phyloP scores from a whole-genome alignment of 179 eudicot genomes.

The Silene noctiflora region DNA sequence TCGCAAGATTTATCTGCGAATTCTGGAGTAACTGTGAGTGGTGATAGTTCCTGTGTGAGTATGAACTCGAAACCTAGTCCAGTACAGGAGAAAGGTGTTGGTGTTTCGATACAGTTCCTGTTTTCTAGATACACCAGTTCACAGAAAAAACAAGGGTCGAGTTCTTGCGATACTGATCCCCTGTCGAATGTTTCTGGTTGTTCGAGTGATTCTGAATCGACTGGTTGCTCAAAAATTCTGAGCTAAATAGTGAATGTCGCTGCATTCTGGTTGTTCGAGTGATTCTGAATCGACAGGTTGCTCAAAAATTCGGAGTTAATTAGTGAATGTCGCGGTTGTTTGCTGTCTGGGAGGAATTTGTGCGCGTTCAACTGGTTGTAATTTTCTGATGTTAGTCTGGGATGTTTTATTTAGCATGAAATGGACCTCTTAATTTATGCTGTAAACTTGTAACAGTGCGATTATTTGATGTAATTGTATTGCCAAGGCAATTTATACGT shows the following conservation, averaged over 20 bases:
- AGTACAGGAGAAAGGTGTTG: constrained; percentile 17
- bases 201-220: constrained; percentile 29
- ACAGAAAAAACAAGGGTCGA: constrained; percentile 12
- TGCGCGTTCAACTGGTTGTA: too few relatives aligned
- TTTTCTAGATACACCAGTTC: constrained; percentile 32
- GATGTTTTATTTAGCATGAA: too few relatives aligned
- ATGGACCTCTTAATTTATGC: too few relatives aligned
- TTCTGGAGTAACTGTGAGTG: not conserved
- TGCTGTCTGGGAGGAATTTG: too few relatives aligned
- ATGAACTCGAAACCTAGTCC: constrained; percentile 5
- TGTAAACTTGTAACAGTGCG: too few relatives aligned
- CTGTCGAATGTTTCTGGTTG: constrained; percentile 16
- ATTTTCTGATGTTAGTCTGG: too few relatives aligned
- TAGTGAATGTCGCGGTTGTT: not conserved
- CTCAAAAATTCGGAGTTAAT: constrained; percentile 17
- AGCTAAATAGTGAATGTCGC: too few relatives aligned
- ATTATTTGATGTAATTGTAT: too few relatives aligned
- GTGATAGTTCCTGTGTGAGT: constrained; percentile 5
- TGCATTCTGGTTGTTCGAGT: too few relatives aligned
- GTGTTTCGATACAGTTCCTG: constrained; percentile 27
- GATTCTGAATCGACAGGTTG: constrained; percentile 28
- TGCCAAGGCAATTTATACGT: too few relatives aligned
- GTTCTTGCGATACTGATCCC: constrained; percentile 18
- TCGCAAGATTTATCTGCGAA: not conserved
- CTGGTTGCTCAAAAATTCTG: constrained; percentile 21